These are phyloP conservation scores for Sordariomycetes sp. DNA, from an alignment of 2,329 filamentous ascomycete species.

Conservation along the genomic window DNA sequence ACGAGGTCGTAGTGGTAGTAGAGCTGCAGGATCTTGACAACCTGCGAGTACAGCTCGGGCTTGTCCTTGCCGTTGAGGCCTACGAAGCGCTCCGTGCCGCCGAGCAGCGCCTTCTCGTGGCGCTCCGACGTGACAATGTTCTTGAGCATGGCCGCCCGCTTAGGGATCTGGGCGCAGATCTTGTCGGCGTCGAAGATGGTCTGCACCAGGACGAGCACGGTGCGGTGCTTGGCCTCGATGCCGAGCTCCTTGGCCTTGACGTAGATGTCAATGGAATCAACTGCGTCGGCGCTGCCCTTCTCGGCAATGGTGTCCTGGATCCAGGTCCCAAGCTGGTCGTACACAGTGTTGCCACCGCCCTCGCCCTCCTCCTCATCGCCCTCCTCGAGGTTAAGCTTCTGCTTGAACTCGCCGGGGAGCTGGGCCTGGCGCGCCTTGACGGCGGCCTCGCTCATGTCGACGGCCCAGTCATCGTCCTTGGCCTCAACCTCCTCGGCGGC, in stretches of 20 bases:
- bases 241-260: conserved; percentile 94
- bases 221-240: conserved; percentile 90
- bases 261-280: conserved; percentile 86
- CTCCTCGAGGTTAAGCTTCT: conserved; percentile 71
- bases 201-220: conserved; percentile 80
- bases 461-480: conserved; percentile 87
- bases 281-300: conserved; percentile 61
- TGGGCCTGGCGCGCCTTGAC: conserved; percentile 89
- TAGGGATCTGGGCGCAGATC: conserved; percentile 75
- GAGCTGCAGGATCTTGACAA: conserved; percentile 77
- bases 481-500: conserved; percentile 40
- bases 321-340: conserved; percentile 90
- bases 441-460: conserved; percentile 91
- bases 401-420: conserved; percentile 89
- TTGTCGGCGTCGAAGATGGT: conserved; percentile 77
- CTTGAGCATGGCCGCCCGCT: conserved; percentile 77
- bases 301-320: conserved; percentile 61
- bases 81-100: conserved; percentile 87
- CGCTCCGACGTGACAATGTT: conserved; percentile 83
- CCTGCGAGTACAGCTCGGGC: conserved; percentile 59
- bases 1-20: conserved; percentile 88
- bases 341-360: conserved; percentile 59
- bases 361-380: conserved; percentile 75
- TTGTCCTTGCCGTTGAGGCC: conserved; percentile 58
- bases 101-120: conserved; percentile 90